Conservation (phyloP, 345 rosid genomes). For the Carallia brachiata region DNA sequence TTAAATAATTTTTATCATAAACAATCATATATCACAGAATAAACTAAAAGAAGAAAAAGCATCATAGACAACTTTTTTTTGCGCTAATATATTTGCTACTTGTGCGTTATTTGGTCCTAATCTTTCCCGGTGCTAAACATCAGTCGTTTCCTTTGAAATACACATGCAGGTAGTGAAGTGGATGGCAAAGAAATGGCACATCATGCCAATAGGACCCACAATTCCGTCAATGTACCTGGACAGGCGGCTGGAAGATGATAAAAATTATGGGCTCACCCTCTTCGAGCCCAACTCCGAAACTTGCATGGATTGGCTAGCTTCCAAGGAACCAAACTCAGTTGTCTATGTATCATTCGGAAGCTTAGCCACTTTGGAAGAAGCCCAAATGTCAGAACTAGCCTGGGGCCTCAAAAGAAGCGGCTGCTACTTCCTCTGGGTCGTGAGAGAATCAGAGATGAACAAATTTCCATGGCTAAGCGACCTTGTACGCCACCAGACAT, state of each 20-base stretch:
- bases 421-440: conserved; percentile 51
- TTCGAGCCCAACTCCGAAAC: conserved; percentile 27
- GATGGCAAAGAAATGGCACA: conserved; percentile 20
- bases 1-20: too few relatives aligned
- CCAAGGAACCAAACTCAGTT: conserved; percentile 45
- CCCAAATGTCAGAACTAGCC: conserved; percentile 53
- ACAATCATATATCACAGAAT: too few relatives aligned
- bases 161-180: conserved; percentile 19
- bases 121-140: too few relatives aligned
- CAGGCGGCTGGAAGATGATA: conserved; percentile 26
- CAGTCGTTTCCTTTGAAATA: too few relatives aligned
- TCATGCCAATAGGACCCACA: conserved; percentile 31
- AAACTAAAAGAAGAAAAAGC: too few relatives aligned
- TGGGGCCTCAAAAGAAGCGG: conserved; percentile 36
- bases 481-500: conserved; percentile 22
- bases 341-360: conserved; percentile 62
- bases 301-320: conserved; percentile 48
- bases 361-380: conserved; percentile 37
- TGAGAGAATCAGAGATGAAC: conserved; percentile 44
- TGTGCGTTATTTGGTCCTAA: too few relatives aligned
- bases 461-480: conserved; percentile 32
- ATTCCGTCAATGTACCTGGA: conserved; percentile 40
- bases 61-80: too few relatives aligned
- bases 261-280: conserved; percentile 31
- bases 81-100: too few relatives aligned